phyloP scores from a whole-genome alignment of 495 filamentous ascomycete genomes.

The Neurospora terricola region DNA sequence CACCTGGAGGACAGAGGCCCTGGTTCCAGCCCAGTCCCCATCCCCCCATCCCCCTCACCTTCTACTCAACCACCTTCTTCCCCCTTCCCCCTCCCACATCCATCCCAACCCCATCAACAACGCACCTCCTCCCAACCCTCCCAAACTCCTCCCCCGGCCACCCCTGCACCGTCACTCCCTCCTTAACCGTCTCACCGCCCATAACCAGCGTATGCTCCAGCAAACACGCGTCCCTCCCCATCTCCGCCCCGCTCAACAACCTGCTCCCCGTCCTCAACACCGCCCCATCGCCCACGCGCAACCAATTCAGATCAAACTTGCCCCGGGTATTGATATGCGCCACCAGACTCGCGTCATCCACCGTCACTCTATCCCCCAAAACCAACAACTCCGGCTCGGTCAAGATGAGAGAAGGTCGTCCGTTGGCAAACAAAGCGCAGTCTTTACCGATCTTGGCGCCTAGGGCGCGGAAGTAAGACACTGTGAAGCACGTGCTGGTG shows the following conservation, averaged over 20 bases:
- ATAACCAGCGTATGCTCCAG: slow-evolving; percentile 39
- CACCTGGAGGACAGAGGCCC: background rate
- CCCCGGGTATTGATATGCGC: slow-evolving; percentile 24
- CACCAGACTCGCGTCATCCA: slow-evolving; percentile 39
- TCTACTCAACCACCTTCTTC: background rate
- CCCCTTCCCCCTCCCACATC: background rate
- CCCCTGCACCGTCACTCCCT: slow-evolving; percentile 30
- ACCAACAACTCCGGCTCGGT: slow-evolving; percentile 40
- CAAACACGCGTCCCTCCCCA: slow-evolving; percentile 33
- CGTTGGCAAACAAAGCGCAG: slow-evolving; percentile 37
- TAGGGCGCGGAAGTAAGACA: slow-evolving; percentile 32
- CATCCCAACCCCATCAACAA: background rate
- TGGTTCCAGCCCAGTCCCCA: background rate
- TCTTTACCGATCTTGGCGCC: slow-evolving; percentile 35
- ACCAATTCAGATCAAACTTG: slow-evolving; percentile 34
- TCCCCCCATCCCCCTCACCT: too few relatives aligned
- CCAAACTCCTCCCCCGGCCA: slow-evolving; percentile 34
- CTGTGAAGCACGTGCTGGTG: slow-evolving; percentile 28
- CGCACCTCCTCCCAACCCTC: background rate
- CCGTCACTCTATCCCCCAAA: slow-evolving; percentile 33
- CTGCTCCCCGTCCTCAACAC: slow-evolving; percentile 34
- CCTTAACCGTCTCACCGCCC: slow-evolving; percentile 36
- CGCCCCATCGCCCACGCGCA: slow-evolving; percentile 32
- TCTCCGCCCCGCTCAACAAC: slow-evolving; percentile 32
- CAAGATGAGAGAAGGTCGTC: slow-evolving; percentile 31